A percentile compares a stretch with the other conserved stretches of the same genome.
These are phyloP conservation scores for Lactarius hatsudake DNA, from an alignment of 768 basidiomycete genomes.

Conservation along the genomic window DNA sequence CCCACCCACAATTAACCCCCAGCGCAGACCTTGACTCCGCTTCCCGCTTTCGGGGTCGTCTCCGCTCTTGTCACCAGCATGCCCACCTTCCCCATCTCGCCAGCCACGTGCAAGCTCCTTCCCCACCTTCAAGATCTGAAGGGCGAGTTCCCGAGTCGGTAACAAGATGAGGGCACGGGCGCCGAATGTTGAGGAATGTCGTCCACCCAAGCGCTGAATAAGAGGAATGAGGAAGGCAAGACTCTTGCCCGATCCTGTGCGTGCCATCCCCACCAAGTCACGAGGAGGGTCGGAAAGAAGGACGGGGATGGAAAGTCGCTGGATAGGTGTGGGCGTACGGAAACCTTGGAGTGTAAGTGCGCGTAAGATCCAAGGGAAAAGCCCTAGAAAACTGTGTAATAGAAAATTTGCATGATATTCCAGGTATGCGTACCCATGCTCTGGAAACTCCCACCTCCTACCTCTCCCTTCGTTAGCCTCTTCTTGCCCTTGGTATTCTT, in stretches of 20 bases:
- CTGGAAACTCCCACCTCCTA: slow-evolving; percentile 94
- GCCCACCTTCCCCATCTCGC: slow-evolving; percentile 55
- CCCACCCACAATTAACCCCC: slow-evolving; percentile 95
- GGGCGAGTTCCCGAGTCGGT: slow-evolving; percentile 89
- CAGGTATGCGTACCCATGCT: slow-evolving; percentile 72
- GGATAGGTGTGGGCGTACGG: slow-evolving; percentile 94
- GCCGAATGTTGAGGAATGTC: slow-evolving; percentile 77
- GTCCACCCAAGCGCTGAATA: slow-evolving; percentile 78
- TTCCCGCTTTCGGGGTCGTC: slow-evolving; percentile 50
- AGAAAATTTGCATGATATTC: slow-evolving; percentile 2
- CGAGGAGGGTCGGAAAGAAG: slow-evolving; percentile 81
- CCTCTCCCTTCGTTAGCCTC: slow-evolving; percentile 68
- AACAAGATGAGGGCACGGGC: slow-evolving; percentile 85
- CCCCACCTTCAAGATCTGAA: slow-evolving; percentile 92
- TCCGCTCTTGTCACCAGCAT: slow-evolving; percentile 67
- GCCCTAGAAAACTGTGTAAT: slow-evolving; percentile 45
- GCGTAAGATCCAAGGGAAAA: slow-evolving; percentile 79
- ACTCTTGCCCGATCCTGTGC: slow-evolving; percentile 97
- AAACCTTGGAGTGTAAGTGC: slow-evolving; percentile 91
- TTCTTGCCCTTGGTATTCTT: slow-evolving; percentile 75
- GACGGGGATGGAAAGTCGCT: slow-evolving; percentile 83
- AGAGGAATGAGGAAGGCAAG: slow-evolving; percentile 94
- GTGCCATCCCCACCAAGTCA: slow-evolving; percentile 96
- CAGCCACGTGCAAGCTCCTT: slow-evolving; percentile 90
- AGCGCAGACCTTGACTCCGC: slow-evolving; percentile 65